These are phyloP conservation scores for Capsicum baccatum DNA, from an alignment of 257 asterid genomes.

Conservation along the genomic window DNA sequence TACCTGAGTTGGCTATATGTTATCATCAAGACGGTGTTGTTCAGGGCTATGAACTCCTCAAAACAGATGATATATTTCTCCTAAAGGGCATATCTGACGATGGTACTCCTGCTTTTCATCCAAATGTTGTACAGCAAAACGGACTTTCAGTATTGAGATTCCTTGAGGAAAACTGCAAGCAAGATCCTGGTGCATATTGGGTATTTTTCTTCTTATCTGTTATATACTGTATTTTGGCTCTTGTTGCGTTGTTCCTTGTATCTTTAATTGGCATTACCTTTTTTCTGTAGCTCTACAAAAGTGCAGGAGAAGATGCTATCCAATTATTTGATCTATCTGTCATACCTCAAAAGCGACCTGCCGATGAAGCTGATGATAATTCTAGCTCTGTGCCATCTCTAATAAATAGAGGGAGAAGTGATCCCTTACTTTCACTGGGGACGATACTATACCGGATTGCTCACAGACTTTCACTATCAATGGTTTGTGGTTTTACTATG, in stretches of 20 bases:
- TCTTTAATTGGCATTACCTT: conserved; percentile 25
- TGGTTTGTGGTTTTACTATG: conserved; percentile 52
- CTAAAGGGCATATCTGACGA: conserved; percentile 90
- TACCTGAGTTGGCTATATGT: conserved; percentile 96
- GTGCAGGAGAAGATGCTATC: conserved; percentile 92
- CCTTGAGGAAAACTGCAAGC: conserved; percentile 90
- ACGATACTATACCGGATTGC: conserved; percentile 84
- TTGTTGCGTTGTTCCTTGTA: conserved; percentile 24
- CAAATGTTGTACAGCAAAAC: conserved; percentile 85
- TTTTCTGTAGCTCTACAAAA: conserved; percentile 71
- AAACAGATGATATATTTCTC: conserved; percentile 90
- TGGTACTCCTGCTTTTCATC: conserved; percentile 95
- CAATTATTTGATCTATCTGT: conserved; percentile 96
- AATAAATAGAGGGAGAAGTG: conserved; percentile 77
- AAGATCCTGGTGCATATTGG: conserved; percentile 99
- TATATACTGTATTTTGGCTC: conserved; percentile 25
- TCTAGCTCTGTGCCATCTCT: conserved; percentile 67
- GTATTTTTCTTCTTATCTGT: conserved; percentile 43
- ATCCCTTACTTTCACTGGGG: conserved; percentile 84
- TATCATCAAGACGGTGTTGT: conserved; percentile 97
- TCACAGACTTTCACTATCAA: conserved; percentile 86
- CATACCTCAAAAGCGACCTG: conserved; percentile 65
- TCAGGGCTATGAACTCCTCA: conserved; percentile 95
- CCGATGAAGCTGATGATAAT: conserved; percentile 63
- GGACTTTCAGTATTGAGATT: conserved; percentile 89